Percentiles rank a stretch among this genome's conserved stretches.
phyloP scores from a whole-genome alignment of 2,329 filamentous ascomycete genomes.

The Scedosporium aurantiacum region DNA sequence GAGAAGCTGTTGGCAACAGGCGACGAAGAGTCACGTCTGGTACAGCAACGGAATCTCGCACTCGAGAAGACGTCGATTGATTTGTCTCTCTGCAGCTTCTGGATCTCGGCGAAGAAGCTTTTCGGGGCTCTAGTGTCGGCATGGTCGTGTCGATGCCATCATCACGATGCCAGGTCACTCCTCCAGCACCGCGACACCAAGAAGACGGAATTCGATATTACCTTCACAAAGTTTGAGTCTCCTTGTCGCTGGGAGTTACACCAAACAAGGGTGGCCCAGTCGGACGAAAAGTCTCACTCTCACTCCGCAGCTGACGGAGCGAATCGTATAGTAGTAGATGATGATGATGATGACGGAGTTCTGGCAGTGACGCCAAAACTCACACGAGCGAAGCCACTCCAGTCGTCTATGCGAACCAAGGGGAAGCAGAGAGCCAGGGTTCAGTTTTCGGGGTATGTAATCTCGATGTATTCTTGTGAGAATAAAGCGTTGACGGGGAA shows the following conservation, averaged over 20 bases:
- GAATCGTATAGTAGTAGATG: background rate
- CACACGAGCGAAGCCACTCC: background rate
- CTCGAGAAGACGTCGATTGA: constrained; percentile 7
- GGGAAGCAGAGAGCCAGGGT: background rate
- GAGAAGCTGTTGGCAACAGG: constrained; percentile 12
- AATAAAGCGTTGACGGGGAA: background rate
- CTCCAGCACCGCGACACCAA: constrained; percentile 14
- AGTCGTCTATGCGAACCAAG: background rate
- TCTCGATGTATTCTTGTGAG: background rate
- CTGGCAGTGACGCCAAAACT: background rate
- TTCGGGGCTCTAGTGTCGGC: constrained; percentile 13
- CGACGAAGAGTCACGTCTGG: constrained; percentile 11
- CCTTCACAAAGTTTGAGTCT: constrained; percentile 7
- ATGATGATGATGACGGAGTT: background rate
- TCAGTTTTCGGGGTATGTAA: background rate
- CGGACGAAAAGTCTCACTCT: background rate
- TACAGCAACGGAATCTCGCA: background rate
- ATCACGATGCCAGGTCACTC: constrained; percentile 14
- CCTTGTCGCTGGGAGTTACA: constrained; percentile 7
- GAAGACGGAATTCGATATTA: constrained; percentile 12
- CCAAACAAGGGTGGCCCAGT: background rate
- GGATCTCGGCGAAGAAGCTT: constrained; percentile 14
- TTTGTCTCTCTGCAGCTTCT: constrained; percentile 15
- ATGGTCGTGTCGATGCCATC: constrained; percentile 15
- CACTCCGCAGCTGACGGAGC: background rate